phyloP scores from a whole-genome alignment of 345 rosid genomes.

The Melaleuca quinquenervia region DNA sequence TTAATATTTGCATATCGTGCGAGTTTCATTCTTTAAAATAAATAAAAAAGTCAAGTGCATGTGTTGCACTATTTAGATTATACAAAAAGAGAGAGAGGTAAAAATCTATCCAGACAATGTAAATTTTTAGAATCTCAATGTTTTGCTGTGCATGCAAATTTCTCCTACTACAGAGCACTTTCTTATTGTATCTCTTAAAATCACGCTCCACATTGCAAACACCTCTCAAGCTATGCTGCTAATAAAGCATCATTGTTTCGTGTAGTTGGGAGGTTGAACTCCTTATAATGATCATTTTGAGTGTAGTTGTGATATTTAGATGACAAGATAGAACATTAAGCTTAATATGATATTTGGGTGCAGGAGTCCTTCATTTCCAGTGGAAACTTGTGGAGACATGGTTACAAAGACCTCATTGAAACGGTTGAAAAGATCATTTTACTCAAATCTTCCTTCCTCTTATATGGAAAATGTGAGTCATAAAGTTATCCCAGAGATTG shows the following conservation, averaged over 20 bases:
- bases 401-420: background rate
- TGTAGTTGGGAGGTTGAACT: background rate
- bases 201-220: background rate
- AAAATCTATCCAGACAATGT: background rate
- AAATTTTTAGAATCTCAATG: background rate
- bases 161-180: background rate
- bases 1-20: background rate
- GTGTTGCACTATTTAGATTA: background rate
- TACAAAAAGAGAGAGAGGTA: background rate
- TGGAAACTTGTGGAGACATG: background rate
- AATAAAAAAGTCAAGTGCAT: background rate
- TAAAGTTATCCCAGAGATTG: background rate
- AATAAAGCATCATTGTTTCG: background rate
- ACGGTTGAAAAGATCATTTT: constrained; percentile 1
- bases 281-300: background rate
- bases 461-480: constrained; percentile 3
- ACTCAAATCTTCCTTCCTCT: constrained; percentile 1
- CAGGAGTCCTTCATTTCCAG: background rate
- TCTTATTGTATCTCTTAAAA: background rate
- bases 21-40: background rate
- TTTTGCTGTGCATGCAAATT: background rate
- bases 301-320: background rate
- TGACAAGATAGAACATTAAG: background rate
- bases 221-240: background rate
- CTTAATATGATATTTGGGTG: background rate